Evolutionary conservation across 805 yeast genomes (phyloP).

Genomic region (Candida andamanensis): DNA sequence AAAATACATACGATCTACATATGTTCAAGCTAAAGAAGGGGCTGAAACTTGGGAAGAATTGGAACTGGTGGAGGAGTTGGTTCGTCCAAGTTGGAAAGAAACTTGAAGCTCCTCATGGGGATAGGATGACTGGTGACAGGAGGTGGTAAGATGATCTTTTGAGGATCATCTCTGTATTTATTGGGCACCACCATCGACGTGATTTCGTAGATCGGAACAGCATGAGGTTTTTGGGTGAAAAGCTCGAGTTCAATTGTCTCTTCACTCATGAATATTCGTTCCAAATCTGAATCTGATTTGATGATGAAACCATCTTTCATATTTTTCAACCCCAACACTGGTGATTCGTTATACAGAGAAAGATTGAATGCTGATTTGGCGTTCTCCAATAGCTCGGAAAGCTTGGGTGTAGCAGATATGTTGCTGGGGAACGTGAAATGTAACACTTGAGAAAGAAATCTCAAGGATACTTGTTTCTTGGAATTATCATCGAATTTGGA

Average conservation of each 20-base stretch:
- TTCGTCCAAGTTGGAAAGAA: constrained; percentile 19
- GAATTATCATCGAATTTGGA: constrained; percentile 1
- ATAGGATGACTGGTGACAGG: constrained; percentile 15
- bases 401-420: constrained; percentile 75
- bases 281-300: constrained; percentile 32
- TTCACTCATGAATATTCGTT: constrained; percentile 28
- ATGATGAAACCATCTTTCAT: constrained; percentile 20
- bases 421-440: constrained; percentile 61
- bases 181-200: constrained; percentile 27
- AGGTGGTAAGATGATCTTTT: constrained; percentile 31
- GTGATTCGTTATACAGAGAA: constrained; percentile 12
- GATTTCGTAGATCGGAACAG: constrained; percentile 34
- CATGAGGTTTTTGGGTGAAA: constrained; percentile 27
- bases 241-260: constrained; percentile 33
- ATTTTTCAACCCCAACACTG: constrained; percentile 23
- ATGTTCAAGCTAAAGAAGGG: constrained; percentile 15
- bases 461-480: constrained; percentile 36
- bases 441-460: constrained; percentile 50
- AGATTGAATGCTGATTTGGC: constrained; percentile 64
- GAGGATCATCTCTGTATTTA: constrained; percentile 11
- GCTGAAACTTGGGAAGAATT: constrained; percentile 28
- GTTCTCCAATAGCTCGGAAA: constrained; percentile 71
- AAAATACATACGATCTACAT: too few relatives aligned
- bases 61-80: constrained; percentile 24
- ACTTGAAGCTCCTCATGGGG: constrained; percentile 10